Conservation (phyloP, 768 basidiomycete species). For the Boletellus ananas region DNA sequence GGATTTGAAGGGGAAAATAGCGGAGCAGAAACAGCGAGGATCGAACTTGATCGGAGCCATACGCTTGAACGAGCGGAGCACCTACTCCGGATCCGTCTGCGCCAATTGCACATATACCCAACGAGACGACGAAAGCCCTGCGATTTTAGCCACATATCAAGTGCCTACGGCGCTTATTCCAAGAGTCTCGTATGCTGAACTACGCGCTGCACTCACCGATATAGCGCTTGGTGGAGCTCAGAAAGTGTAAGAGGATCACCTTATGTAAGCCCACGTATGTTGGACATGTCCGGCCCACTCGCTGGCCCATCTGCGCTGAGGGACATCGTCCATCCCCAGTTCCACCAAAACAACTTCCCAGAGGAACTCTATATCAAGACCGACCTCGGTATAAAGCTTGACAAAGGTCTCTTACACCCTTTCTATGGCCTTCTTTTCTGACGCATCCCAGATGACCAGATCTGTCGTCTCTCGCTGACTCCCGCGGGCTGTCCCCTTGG, state of each 20-base stretch:
- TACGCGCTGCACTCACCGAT: too few species aligned
- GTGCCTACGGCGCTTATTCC: too few species aligned
- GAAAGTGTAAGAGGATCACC: constrained; percentile 1
- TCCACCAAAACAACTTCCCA: constrained; percentile 89
- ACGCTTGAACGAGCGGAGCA: too few species aligned
- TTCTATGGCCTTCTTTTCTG: not conserved
- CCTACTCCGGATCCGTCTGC: too few species aligned
- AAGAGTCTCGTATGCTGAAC: too few species aligned
- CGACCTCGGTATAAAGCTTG: constrained; percentile 82
- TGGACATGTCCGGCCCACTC: constrained; percentile 43
- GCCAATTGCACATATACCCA: too few species aligned
- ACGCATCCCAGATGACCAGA: constrained; percentile 73
- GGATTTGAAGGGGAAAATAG: too few species aligned
- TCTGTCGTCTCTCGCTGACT: constrained; percentile 81
- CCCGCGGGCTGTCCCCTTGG: constrained; percentile 86
- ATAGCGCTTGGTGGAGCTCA: not conserved
- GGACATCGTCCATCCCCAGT: constrained; percentile 83
- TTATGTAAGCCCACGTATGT: constrained; percentile 6
- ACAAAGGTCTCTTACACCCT: constrained; percentile 62
- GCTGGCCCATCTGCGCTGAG: constrained; percentile 54
- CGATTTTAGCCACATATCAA: too few species aligned
- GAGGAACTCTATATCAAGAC: constrained; percentile 79
- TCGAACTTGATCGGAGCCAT: too few species aligned
- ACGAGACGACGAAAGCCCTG: too few species aligned
- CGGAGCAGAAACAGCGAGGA: too few species aligned